These are phyloP conservation scores for Arachis monticola DNA, from an alignment of 331 rosid genomes.

Conservation along the genomic window DNA sequence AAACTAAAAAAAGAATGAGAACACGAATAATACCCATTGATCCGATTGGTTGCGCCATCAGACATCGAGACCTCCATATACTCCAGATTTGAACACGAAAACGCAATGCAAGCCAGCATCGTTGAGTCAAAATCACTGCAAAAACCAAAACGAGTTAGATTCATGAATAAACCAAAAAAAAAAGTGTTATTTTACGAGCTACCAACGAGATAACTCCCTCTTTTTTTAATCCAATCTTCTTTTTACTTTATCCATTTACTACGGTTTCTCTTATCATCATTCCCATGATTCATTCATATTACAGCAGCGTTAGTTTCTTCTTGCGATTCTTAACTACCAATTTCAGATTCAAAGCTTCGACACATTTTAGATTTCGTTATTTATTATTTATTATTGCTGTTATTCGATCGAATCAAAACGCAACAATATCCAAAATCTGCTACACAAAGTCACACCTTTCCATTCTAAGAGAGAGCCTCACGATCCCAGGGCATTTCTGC, in stretches of 20 bases:
- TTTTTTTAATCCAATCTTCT: conserved; percentile 4
- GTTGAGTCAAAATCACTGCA: conserved; percentile 91
- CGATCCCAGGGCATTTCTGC: conserved; percentile 80
- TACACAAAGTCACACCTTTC: conserved; percentile 61
- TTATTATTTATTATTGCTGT: conserved; percentile 9
- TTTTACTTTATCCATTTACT: neutral
- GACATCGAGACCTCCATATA: conserved; percentile 67
- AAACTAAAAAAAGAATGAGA: neutral
- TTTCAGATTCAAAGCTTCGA: conserved; percentile 3
- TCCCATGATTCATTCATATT: conserved; percentile 24
- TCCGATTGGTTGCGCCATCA: conserved; percentile 64
- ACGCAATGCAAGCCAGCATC: conserved; percentile 92
- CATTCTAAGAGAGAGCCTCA: conserved; percentile 83
- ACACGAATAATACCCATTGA: conserved; percentile 69
- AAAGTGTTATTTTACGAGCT: neutral
- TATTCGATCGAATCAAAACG: neutral
- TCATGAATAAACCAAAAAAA: neutral
- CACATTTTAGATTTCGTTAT: neutral
- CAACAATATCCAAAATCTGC: conserved; percentile 51
- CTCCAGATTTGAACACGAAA: conserved; percentile 91
- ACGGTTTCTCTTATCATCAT: neutral
- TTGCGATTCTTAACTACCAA: conserved; percentile 6
- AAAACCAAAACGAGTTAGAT: conserved; percentile 15
- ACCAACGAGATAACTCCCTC: neutral
- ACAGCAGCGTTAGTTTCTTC: neutral